Conservation (phyloP, 139 green algal species). For the Gonium pectorale region DNA sequence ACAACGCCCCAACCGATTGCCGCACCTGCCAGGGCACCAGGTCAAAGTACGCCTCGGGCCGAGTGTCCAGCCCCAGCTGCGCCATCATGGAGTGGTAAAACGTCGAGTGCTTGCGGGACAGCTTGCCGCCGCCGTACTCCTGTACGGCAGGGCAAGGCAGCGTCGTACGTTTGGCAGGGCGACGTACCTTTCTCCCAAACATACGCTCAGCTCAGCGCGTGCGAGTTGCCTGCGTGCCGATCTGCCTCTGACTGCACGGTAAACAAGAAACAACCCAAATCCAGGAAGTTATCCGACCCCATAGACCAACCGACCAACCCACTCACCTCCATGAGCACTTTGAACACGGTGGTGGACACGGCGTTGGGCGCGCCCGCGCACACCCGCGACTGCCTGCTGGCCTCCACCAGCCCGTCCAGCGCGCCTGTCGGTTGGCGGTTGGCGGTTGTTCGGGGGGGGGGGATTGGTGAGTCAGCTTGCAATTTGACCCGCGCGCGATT, state of each 20-base stretch:
- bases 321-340: conserved; percentile 64
- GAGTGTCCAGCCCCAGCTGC: conserved; percentile 61
- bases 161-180: too few species aligned
- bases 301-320: too few species aligned
- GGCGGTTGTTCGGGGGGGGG: too few species aligned
- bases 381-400: conserved; percentile 68
- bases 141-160: conserved; percentile 37
- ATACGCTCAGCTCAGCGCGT: too few species aligned
- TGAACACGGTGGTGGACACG: conserved; percentile 61
- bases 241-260: too few species aligned
- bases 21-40: conserved; percentile 67
- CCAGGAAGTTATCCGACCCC: too few species aligned
- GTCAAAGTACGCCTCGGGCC: conserved; percentile 66
- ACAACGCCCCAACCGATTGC: not conserved
- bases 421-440: too few species aligned
- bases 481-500: too few species aligned
- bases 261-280: too few species aligned
- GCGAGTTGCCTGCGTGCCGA: too few species aligned
- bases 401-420: conserved; percentile 74
- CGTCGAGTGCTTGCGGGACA: conserved; percentile 71
- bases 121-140: conserved; percentile 71
- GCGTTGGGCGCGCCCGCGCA: conserved; percentile 65
- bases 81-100: conserved; percentile 72
- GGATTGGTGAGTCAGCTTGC: too few species aligned
- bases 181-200: too few species aligned